These are phyloP conservation scores for Citrullus mucosospermus DNA, from an alignment of 306 rosid species.

Conservation along the genomic window DNA sequence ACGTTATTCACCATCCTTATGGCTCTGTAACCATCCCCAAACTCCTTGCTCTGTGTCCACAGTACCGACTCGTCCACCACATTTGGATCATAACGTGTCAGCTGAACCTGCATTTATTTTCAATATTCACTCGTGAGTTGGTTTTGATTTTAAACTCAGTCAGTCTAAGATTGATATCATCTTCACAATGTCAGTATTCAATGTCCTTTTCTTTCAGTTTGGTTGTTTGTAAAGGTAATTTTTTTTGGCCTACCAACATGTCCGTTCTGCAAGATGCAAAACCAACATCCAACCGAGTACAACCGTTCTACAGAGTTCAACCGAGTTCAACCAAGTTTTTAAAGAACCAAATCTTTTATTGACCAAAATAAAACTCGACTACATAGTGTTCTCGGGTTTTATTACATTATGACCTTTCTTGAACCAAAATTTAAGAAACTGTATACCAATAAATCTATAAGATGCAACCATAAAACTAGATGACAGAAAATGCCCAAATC, in stretches of 20 bases:
- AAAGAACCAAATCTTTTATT: too few species aligned
- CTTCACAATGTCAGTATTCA: background rate
- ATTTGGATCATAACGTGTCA: constrained; percentile 39
- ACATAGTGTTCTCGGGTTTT: background rate
- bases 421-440: background rate
- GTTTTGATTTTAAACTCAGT: background rate
- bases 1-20: constrained; percentile 73
- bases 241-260: background rate
- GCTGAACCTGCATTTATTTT: constrained; percentile 40
- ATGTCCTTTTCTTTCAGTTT: background rate
- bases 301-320: background rate
- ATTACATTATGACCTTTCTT: background rate
- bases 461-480: background rate
- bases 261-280: background rate
- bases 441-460: background rate
- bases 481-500: background rate
- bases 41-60: constrained; percentile 66
- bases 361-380: too few species aligned
- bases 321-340: background rate
- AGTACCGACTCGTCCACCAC: constrained; percentile 60
- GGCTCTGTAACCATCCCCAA: constrained; percentile 53
- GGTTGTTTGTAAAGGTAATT: background rate
- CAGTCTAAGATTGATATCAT: background rate
- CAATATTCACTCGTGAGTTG: background rate
- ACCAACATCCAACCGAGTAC: background rate